Conservation (phyloP, 78 protist species). For the Chrysochromulina parva region DNA sequence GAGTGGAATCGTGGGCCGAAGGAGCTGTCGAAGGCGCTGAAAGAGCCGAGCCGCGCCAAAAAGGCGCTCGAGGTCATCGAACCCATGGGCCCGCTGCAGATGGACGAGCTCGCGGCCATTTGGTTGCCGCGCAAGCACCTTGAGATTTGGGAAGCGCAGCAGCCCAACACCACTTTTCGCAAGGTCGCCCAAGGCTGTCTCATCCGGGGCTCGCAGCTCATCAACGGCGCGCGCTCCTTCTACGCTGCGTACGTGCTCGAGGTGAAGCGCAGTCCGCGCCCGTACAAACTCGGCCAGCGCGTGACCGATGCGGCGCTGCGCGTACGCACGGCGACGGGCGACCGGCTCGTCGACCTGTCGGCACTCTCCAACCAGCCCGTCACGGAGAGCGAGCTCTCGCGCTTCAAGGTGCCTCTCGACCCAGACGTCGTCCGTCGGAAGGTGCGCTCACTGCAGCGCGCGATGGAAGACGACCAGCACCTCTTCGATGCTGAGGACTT, state of each 20-base stretch:
- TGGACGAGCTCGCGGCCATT: neutral
- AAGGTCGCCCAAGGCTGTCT: neutral
- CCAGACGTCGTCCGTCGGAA: neutral
- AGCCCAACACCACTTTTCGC: neutral
- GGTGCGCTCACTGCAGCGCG: neutral
- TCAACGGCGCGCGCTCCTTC: neutral
- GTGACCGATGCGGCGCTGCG: neutral
- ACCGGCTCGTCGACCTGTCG: neutral
- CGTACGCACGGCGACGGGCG: neutral
- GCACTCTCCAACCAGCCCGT: neutral
- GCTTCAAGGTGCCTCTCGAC: neutral
- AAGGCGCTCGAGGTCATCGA: neutral
- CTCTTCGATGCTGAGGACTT: neutral
- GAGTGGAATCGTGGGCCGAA: neutral
- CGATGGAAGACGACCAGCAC: neutral
- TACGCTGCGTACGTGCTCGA: neutral
- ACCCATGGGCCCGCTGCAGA: too few relatives aligned
- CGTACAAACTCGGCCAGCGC: neutral
- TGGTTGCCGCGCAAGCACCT: neutral
- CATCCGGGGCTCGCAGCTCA: neutral
- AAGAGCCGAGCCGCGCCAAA: neutral
- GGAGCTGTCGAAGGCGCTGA: neutral
- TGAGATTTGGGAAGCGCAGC: neutral
- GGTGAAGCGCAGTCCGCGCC: neutral
- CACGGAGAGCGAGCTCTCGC: neutral